Conservation (phyloP, 345 rosid species). For the Boechera stricta region DNA sequence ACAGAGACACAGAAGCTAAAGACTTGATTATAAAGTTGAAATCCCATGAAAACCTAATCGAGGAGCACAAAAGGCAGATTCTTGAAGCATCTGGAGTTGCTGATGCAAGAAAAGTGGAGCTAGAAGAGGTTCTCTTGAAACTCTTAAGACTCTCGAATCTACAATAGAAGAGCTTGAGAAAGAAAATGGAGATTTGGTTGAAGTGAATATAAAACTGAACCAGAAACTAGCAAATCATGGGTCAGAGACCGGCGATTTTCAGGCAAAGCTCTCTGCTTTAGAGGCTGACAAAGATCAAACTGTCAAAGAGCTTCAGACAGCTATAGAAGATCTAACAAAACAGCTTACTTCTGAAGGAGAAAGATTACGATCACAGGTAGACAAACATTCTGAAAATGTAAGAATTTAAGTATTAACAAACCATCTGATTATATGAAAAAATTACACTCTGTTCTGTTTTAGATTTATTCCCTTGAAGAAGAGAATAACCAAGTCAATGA, state of each 20-base stretch:
- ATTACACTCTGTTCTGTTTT: conserved; percentile 29
- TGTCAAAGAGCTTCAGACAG: conserved; percentile 64
- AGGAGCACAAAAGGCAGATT: conserved; percentile 55
- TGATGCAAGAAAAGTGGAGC: conserved; percentile 59
- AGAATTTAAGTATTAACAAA: background rate
- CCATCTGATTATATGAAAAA: conserved; percentile 4
- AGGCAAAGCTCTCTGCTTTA: conserved; percentile 55
- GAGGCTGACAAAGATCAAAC: conserved; percentile 65
- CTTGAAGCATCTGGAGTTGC: conserved; percentile 58
- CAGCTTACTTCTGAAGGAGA: conserved; percentile 68
- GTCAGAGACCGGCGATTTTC: conserved; percentile 56
- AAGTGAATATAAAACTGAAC: conserved; percentile 70
- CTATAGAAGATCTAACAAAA: conserved; percentile 60
- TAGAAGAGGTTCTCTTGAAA: conserved; percentile 60
- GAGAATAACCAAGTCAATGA: conserved; percentile 74
- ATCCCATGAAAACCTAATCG: conserved; percentile 57
- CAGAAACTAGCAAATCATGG: conserved; percentile 70
- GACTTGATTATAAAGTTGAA: conserved; percentile 60
- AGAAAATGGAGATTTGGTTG: conserved; percentile 73
- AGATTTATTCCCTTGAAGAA: conserved; percentile 77
- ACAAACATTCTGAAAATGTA: background rate
- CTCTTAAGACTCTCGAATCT: conserved; percentile 59
- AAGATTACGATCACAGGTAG: conserved; percentile 74
- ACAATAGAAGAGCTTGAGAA: conserved; percentile 68
- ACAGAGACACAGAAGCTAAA: conserved; percentile 62